Conservation (phyloP, 2,329 filamentous ascomycete genomes). For the Clonostachys byssicola region DNA sequence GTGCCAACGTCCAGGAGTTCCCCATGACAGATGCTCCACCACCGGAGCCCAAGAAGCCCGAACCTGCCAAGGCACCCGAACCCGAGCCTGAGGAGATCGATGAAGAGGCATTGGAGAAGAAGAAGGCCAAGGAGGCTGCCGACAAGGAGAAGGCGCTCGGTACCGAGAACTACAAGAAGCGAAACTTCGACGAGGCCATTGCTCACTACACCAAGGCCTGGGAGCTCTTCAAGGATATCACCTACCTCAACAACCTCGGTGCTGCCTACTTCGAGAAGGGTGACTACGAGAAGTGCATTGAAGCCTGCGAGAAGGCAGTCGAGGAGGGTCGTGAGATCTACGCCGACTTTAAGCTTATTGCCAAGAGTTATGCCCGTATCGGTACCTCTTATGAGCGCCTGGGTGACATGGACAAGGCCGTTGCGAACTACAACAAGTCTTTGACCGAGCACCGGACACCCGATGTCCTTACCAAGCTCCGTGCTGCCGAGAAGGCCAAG, state of each 20-base stretch:
- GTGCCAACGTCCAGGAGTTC: slow-evolving; percentile 48
- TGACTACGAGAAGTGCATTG: slow-evolving; percentile 83
- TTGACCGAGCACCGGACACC: slow-evolving; percentile 96
- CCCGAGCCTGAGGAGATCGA: slow-evolving; percentile 69
- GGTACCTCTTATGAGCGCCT: slow-evolving; percentile 90
- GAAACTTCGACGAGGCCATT: slow-evolving; percentile 92
- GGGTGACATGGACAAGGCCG: slow-evolving; percentile 73
- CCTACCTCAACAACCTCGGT: slow-evolving; percentile 93
- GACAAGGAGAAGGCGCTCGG: slow-evolving; percentile 93
- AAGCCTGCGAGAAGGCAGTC: slow-evolving; percentile 81
- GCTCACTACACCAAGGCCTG: slow-evolving; percentile 92
- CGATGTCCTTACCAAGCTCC: slow-evolving; percentile 89
- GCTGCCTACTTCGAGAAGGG: slow-evolving; percentile 96
- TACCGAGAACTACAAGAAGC: slow-evolving; percentile 97
- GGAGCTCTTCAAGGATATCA: slow-evolving; percentile 93
- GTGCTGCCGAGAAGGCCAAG: slow-evolving; percentile 84
- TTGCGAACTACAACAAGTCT: slow-evolving; percentile 89
- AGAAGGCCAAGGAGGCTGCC: slow-evolving; percentile 86
- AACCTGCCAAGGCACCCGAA: slow-evolving; percentile 41
- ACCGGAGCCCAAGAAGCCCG: slow-evolving; percentile 50
- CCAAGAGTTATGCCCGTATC: slow-evolving; percentile 96
- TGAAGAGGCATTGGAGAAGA: slow-evolving; percentile 78
- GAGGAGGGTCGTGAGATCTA: slow-evolving; percentile 85
- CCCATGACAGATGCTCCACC: slow-evolving; percentile 68
- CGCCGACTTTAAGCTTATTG: slow-evolving; percentile 96